phyloP scores from a whole-genome alignment of 805 yeast species.

The Lipomyces oligophaga region DNA sequence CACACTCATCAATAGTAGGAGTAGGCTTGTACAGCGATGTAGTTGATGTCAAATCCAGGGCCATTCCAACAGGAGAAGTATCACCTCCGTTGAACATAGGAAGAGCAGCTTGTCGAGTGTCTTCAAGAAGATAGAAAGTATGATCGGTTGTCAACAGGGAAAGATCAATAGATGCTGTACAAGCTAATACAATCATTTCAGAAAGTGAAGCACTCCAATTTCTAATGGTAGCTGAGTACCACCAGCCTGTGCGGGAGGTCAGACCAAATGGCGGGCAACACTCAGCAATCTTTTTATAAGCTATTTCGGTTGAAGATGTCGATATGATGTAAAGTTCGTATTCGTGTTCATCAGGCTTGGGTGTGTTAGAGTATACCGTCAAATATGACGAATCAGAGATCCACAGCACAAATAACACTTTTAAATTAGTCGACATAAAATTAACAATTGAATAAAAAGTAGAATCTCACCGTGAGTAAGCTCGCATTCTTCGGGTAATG shows the following conservation, averaged over 20 bases:
- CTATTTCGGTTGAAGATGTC: neutral
- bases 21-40: constrained; percentile 52
- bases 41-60: constrained; percentile 52
- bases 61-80: constrained; percentile 66
- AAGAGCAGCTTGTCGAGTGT: constrained; percentile 65
- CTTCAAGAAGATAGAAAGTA: constrained; percentile 54
- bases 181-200: constrained; percentile 47
- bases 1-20: constrained; percentile 53
- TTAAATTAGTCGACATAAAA: neutral
- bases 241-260: constrained; percentile 28
- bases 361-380: constrained; percentile 26
- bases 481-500: constrained; percentile 20
- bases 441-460: neutral
- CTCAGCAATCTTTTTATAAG: constrained; percentile 28
- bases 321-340: constrained; percentile 26
- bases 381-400: constrained; percentile 27
- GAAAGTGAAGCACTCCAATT: constrained; percentile 30
- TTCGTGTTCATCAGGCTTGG: constrained; percentile 28
- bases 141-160: constrained; percentile 43
- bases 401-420: constrained; percentile 29
- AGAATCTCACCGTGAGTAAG: constrained; percentile 10
- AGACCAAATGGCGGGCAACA: constrained; percentile 37
- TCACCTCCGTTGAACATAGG: constrained; percentile 72
- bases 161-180: constrained; percentile 64
- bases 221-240: constrained; percentile 28